A percentile compares a stretch with the other conserved stretches of the same genome.
phyloP scores from a whole-genome alignment of 805 yeast genomes.

The Saccharomycopsis amapae region DNA sequence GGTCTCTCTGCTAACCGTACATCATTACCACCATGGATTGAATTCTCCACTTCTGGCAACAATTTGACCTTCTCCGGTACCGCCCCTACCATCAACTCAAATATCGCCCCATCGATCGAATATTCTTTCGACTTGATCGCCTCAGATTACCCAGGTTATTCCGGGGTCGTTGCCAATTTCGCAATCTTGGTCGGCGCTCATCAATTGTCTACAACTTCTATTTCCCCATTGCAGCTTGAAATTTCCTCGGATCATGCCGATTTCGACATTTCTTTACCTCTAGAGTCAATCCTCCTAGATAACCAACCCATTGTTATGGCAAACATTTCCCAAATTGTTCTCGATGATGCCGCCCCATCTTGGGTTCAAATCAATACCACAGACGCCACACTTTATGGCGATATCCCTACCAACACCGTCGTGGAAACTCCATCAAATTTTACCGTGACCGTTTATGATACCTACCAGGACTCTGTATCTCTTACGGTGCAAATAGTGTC shows the following conservation, averaged over 20 bases:
- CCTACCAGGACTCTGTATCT: conserved; percentile 51
- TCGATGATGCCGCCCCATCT: conserved; percentile 45
- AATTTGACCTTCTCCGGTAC: conserved; percentile 71
- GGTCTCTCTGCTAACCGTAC: conserved; percentile 78
- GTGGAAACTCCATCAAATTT: conserved; percentile 34
- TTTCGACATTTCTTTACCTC: conserved; percentile 14
- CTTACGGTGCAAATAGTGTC: conserved; percentile 44
- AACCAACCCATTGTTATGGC: conserved; percentile 36
- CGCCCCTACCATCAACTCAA: conserved; percentile 80
- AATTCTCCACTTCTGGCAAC: conserved; percentile 44
- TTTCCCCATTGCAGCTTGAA: background rate
- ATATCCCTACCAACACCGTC: conserved; percentile 42
- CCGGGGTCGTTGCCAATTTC: conserved; percentile 67
- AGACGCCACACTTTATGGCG: conserved; percentile 44
- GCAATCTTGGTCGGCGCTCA: conserved; percentile 83
- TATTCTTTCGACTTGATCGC: conserved; percentile 72
- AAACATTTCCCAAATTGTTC: conserved; percentile 48
- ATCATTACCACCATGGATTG: conserved; percentile 87
- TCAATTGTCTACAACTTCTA: conserved; percentile 36
- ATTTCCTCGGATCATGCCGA: background rate
- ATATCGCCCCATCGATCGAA: conserved; percentile 77
- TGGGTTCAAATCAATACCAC: conserved; percentile 44
- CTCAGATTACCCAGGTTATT: conserved; percentile 65
- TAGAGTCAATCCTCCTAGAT: conserved; percentile 55
- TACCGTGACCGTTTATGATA: conserved; percentile 51